phyloP scores from a whole-genome alignment of 805 yeast species.

The Metschnikowia gelsemii region DNA sequence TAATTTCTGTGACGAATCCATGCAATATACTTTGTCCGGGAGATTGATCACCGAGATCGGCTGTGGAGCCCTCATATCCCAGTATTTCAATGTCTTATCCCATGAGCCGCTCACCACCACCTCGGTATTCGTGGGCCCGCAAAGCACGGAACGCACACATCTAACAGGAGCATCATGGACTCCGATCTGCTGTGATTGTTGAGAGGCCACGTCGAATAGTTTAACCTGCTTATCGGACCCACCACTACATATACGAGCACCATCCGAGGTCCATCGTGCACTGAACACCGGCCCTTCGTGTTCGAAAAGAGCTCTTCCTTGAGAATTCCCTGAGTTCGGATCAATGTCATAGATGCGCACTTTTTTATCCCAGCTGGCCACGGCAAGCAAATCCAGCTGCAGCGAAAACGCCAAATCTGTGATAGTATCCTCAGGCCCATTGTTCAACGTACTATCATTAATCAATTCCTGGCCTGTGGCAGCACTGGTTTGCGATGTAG shows the following conservation, averaged over 20 bases:
- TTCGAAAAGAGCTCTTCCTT: slow-evolving; percentile 85
- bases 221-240: slow-evolving; percentile 90
- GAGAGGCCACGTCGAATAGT: slow-evolving; percentile 76
- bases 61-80: slow-evolving; percentile 87
- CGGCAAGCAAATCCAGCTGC: slow-evolving; percentile 75
- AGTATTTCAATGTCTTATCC: slow-evolving; percentile 92
- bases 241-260: slow-evolving; percentile 82
- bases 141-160: slow-evolving; percentile 70
- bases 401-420: slow-evolving; percentile 85
- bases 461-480: slow-evolving; percentile 59
- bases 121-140: slow-evolving; percentile 80
- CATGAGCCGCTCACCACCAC: slow-evolving; percentile 91
- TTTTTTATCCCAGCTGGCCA: slow-evolving; percentile 92
- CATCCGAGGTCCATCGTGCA: slow-evolving; percentile 83
- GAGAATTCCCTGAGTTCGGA: slow-evolving; percentile 69
- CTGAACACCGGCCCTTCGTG: slow-evolving; percentile 86
- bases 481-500: slow-evolving; percentile 36
- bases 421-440: slow-evolving; percentile 90
- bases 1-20: slow-evolving; percentile 80
- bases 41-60: slow-evolving; percentile 78
- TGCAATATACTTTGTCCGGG: slow-evolving; percentile 88
- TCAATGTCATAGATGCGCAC: slow-evolving; percentile 88
- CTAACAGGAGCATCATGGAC: slow-evolving; percentile 80
- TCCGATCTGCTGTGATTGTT: slow-evolving; percentile 83
- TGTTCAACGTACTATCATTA: slow-evolving; percentile 67